Conservation (phyloP, 768 basidiomycete species). For the Tulasnella sp. region DNA sequence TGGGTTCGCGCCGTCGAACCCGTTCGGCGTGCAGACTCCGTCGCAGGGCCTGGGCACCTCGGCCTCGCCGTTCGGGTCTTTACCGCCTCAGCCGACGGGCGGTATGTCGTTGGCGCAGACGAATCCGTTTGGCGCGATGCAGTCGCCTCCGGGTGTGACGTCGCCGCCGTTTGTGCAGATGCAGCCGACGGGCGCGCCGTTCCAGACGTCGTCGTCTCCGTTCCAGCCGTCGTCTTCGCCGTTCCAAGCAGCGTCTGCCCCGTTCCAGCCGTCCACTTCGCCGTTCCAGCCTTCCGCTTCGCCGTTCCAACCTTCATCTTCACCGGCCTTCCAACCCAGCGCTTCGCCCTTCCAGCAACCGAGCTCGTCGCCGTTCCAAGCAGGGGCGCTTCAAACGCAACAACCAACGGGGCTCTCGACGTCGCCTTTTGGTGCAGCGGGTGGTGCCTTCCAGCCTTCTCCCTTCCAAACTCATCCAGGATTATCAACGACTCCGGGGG, state of each 20-base stretch:
- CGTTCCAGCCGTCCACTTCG: not conserved
- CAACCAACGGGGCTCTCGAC: not conserved
- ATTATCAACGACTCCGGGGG: not conserved
- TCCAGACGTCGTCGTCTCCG: not conserved
- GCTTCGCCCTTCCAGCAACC: no score
- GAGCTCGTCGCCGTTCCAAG: slow-evolving; percentile 6
- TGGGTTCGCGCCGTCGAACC: not conserved
- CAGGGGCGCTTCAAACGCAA: not conserved
- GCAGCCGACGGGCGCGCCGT: not conserved
- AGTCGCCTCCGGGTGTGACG: not conserved
- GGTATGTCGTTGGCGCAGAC: not conserved
- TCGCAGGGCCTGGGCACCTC: not conserved
- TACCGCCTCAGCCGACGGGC: not conserved
- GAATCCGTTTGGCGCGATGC: not conserved
- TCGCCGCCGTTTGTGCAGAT: not conserved
- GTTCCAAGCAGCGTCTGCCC: not conserved
- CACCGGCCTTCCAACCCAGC: not conserved
- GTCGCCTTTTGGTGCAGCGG: not conserved
- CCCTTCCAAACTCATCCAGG: slow-evolving; percentile 15
- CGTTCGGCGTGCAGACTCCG: not conserved
- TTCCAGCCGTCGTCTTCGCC: slow-evolving; percentile 1
- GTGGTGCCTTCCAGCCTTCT: not conserved
- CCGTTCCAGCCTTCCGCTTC: slow-evolving; percentile 5
- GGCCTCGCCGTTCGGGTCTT: not conserved
- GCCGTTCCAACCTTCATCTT: not conserved